A percentile compares a stretch with the other conserved stretches of the same genome.
phyloP scores from a whole-genome alignment of 345 rosid species.

The Dimocarpus longan region DNA sequence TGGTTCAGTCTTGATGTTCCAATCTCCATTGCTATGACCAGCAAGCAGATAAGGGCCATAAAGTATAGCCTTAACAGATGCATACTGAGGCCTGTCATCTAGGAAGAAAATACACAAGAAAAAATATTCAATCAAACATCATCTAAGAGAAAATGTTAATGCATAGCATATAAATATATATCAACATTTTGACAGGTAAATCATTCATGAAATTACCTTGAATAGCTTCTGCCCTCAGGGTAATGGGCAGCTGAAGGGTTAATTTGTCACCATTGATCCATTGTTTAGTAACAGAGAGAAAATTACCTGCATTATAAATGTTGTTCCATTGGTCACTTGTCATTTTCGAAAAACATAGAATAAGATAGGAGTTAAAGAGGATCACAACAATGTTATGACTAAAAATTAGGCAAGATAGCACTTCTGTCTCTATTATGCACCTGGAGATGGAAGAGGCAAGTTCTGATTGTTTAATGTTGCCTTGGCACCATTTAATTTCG shows the following conservation, averaged over 20 bases:
- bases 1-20: constrained; percentile 32
- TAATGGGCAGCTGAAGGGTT: constrained; percentile 59
- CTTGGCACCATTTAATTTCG: constrained; percentile 33
- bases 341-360: background rate
- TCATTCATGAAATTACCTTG: constrained; percentile 52
- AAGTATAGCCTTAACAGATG: constrained; percentile 47
- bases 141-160: background rate
- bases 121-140: background rate
- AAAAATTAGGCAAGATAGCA: no score
- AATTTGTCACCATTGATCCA: constrained; percentile 67
- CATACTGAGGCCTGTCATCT: constrained; percentile 46
- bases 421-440: constrained; percentile 16
- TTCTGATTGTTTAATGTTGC: constrained; percentile 39
- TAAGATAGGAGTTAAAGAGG: background rate
- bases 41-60: constrained; percentile 55
- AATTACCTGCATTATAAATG: constrained; percentile 53
- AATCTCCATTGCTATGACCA: constrained; percentile 45
- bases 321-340: background rate
- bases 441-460: constrained; percentile 40
- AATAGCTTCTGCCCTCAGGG: constrained; percentile 64
- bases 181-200: background rate
- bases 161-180: background rate
- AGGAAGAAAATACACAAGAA: constrained; percentile 3
- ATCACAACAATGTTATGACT: background rate
- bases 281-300: constrained; percentile 46